phyloP scores from a whole-genome alignment of 768 basidiomycete species.

The Hericium rajendrae region DNA sequence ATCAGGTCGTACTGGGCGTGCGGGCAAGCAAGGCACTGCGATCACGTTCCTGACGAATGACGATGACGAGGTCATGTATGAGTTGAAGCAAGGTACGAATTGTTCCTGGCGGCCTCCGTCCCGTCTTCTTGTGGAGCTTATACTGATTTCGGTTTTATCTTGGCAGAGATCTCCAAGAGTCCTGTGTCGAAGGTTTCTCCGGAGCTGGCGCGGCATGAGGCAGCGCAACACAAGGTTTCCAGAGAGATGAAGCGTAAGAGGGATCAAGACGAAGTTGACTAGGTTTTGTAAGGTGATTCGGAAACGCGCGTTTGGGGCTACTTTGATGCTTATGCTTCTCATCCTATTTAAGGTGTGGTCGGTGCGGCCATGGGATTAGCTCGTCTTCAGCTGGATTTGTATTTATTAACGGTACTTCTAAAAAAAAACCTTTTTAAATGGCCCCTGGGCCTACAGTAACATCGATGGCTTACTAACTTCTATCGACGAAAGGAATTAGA shows the following conservation, averaged over 20 bases:
- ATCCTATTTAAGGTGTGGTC: too few species aligned
- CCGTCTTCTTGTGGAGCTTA: background rate
- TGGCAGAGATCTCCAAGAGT: slow-evolving; percentile 83
- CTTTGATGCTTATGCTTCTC: too few species aligned
- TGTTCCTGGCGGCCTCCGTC: slow-evolving; percentile 3
- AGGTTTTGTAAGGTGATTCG: background rate
- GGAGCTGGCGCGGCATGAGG: slow-evolving; percentile 85
- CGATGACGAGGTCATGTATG: slow-evolving; percentile 98
- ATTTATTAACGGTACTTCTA: too few species aligned
- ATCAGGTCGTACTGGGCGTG: slow-evolving; percentile 90
- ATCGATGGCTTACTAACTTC: too few species aligned
- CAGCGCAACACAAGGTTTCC: slow-evolving; percentile 85
- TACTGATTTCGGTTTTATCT: background rate
- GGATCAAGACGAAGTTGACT: slow-evolving; percentile 58
- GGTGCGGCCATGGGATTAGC: too few species aligned
- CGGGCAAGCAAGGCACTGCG: slow-evolving; percentile 86
- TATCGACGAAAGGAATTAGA: too few species aligned
- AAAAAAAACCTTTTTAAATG: too few species aligned
- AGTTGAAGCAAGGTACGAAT: slow-evolving; percentile 78
- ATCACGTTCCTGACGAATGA: slow-evolving; percentile 96
- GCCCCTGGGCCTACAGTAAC: too few species aligned
- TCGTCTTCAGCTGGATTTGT: too few species aligned
- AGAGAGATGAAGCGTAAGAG: slow-evolving; percentile 93
- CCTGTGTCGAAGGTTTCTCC: slow-evolving; percentile 83
- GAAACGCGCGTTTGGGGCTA: too few species aligned